Evolutionary conservation across 1,284 basidiomycete genomes (phyloP).

Genomic region (Retiboletus flavoniger): DNA sequence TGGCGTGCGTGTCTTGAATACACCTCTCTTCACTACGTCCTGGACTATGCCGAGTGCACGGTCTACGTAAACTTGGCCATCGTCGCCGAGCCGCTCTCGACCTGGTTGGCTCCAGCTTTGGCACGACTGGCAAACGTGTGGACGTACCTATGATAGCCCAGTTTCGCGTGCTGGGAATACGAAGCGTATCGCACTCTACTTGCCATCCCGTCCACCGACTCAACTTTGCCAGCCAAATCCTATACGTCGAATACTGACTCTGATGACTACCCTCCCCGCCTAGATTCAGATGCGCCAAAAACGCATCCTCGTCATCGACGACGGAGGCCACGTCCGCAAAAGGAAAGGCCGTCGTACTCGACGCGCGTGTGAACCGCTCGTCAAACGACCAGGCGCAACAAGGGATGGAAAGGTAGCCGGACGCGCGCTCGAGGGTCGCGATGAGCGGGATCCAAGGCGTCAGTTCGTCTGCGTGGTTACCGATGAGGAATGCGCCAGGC

Average conservation of each 20-base stretch:
- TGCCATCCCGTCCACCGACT: slow-evolving; percentile 79
- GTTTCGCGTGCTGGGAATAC: slow-evolving; percentile 91
- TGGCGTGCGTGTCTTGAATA: slow-evolving; percentile 67
- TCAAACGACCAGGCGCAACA: slow-evolving; percentile 87
- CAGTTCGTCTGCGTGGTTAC: slow-evolving; percentile 95
- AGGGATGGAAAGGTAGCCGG: slow-evolving; percentile 86
- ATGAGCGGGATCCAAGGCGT: slow-evolving; percentile 87
- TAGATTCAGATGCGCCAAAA: slow-evolving; percentile 53
- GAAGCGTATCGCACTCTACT: slow-evolving; percentile 80
- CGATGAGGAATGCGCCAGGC: slow-evolving; percentile 74
- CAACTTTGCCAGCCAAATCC: slow-evolving; percentile 77
- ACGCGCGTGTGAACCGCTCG: slow-evolving; percentile 53
- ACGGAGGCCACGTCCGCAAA: not conserved
- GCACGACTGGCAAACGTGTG: not conserved
- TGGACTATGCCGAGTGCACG: slow-evolving; percentile 47
- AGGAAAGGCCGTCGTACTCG: slow-evolving; percentile 2
- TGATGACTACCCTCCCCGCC: slow-evolving; percentile 54
- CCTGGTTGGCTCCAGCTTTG: slow-evolving; percentile 29
- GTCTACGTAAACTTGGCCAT: slow-evolving; percentile 35
- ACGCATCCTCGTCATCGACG: slow-evolving; percentile 31
- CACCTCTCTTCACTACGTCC: slow-evolving; percentile 51
- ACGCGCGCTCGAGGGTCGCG: slow-evolving; percentile 56
- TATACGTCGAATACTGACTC: slow-evolving; percentile 76
- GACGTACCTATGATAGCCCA: slow-evolving; percentile 84
- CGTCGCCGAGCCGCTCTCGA: slow-evolving; percentile 31